These are phyloP conservation scores for Helotiales sp. DNA, from an alignment of 2,329 filamentous ascomycete species.

Conservation along the genomic window DNA sequence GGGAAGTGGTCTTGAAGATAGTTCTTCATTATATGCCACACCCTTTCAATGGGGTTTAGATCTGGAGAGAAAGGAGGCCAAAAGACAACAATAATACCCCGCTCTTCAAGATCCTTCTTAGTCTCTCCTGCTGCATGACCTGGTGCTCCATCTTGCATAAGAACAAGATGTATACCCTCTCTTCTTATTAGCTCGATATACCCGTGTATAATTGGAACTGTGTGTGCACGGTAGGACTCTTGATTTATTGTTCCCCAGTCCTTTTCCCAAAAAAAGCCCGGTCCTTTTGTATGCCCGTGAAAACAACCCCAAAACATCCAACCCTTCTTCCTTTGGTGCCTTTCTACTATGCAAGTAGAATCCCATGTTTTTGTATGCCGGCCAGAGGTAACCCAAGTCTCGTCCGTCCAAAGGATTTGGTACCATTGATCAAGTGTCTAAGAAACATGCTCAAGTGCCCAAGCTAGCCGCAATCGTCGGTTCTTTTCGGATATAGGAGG, in stretches of 20 bases:
- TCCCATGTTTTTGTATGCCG: conserved; percentile 14
- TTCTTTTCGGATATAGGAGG: conserved; percentile 15
- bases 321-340: conserved; percentile 9
- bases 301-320: conserved; percentile 19
- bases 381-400: conserved; percentile 17
- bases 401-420: conserved; percentile 14
- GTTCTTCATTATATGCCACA: conserved; percentile 20
- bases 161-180: conserved; percentile 1
- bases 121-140: conserved; percentile 6
- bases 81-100: conserved; percentile 12
- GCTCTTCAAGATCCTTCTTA: conserved; percentile 2
- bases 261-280: conserved; percentile 17
- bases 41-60: conserved; percentile 14
- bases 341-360: conserved; percentile 3
- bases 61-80: conserved; percentile 17
- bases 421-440: conserved; percentile 14
- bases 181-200: conserved; percentile 4
- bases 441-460: conserved; percentile 1
- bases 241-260: conserved; percentile 27
- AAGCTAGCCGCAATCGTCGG: background rate
- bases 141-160: conserved; percentile 5
- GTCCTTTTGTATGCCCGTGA: conserved; percentile 12
- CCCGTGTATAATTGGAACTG: background rate
- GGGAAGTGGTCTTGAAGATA: conserved; percentile 14
- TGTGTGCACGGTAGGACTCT: conserved; percentile 1